Base-by-base conservation (phyloP, 2,329 filamentous ascomycete species). In the Emydomyces testavorans region DNA sequence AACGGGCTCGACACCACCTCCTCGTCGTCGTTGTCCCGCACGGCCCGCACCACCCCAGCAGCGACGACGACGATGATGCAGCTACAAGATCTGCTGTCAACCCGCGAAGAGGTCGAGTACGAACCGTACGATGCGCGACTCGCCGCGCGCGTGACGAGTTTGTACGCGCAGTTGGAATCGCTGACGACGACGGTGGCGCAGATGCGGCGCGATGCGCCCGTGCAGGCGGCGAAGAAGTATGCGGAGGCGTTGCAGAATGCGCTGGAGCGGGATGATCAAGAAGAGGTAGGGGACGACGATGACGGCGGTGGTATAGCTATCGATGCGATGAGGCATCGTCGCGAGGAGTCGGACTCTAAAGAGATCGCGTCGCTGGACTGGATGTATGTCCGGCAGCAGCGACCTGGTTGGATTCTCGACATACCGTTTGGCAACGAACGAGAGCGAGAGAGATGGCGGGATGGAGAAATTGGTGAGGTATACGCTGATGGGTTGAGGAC, bases 251-350 rank as follows among this genome's bases (percentile, higher is more conserved):
- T 72, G 52, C 57, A 52, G 35, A 55, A 53, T 29, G 58, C 57
- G 26, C 53, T 71, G n/a, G 54, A 60, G 24, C 60, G 60, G 21
- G 67, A 71, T 20, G 66, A 69, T 13, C 60, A 64, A 20, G 64
- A 69, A 38, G 62, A 61, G 18, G 46, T 85, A 74, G 51, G 80
- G 83, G 78, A 68, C 76, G 66, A 57, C 75, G 71, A 5, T 57
- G 66, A 56, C 65, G 68, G 49, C n/a, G 6, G 31, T 6, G 8
- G 15, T 36, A 8, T 13, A 36, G n/a, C 10, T 18, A 4, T 32
- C 15, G 26, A 29, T 16, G 15, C 24, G 16, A 3, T 35, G 18
- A 45, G 2, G 13, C 29, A 3, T 24, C 4, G n/a, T 13, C 2
- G 6, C 8, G 32, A 42, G 18, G 10, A 23, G 11, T 6, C 20